Percentiles rank a stretch among this genome's conserved stretches.
Evolutionary conservation across 2,329 filamentous ascomycete species (phyloP).

Genomic region (Aspergillus sclerotialis): DNA sequence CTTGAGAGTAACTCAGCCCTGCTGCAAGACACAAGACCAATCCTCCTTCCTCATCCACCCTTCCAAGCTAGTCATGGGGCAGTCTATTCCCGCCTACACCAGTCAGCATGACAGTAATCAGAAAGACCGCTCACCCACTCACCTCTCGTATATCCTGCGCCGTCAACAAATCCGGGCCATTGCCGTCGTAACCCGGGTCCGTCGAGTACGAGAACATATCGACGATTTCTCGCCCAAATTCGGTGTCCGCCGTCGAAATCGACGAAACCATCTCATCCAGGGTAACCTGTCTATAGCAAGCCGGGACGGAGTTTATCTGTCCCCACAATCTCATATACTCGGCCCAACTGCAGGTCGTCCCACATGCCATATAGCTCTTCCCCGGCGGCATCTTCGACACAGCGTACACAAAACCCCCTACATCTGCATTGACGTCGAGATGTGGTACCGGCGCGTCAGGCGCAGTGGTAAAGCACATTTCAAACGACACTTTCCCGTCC

Average conservation of each 20-base stretch:
- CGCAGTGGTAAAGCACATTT: constrained; percentile 43
- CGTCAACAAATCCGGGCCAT: constrained; percentile 36
- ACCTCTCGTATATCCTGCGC: constrained; percentile 41
- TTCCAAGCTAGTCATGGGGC: constrained; percentile 22
- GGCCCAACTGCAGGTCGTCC: constrained; percentile 40
- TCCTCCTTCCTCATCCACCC: constrained; percentile 21
- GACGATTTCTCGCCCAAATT: constrained; percentile 39
- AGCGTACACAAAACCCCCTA: constrained; percentile 44
- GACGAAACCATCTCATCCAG: constrained; percentile 39
- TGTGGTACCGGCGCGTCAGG: constrained; percentile 38
- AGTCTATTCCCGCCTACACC: constrained; percentile 37
- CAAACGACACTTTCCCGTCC: constrained; percentile 26
- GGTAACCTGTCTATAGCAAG: constrained; percentile 35
- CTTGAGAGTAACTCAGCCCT: background rate
- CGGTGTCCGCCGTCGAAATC: constrained; percentile 29
- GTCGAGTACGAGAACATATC: constrained; percentile 44
- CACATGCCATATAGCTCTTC: constrained; percentile 44
- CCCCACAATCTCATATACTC: constrained; percentile 42
- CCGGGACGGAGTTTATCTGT: constrained; percentile 25
- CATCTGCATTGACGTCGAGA: constrained; percentile 41
- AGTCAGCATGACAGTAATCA: background rate
- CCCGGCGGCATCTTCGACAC: constrained; percentile 45
- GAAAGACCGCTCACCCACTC: constrained; percentile 14
- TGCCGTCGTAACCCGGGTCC: constrained; percentile 47
- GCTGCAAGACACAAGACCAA: constrained; percentile 15